Evolutionary conservation across 805 yeast species (phyloP).

Genomic region (Henningerozyma blattae): DNA sequence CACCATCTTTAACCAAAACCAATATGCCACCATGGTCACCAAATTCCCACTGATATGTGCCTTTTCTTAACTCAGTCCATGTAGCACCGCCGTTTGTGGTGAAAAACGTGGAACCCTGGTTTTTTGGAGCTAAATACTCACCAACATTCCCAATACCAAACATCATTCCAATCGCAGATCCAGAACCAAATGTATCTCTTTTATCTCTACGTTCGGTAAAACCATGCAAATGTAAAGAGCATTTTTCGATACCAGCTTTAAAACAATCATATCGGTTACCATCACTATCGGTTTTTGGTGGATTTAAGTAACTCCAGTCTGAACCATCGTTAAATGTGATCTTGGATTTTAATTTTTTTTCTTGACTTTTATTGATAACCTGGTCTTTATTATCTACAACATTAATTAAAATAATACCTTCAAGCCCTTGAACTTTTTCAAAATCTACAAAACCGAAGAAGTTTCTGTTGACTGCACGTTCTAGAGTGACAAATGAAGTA

Average conservation of each 20-base stretch:
- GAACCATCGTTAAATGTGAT: conserved; percentile 90
- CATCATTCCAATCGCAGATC: conserved; percentile 80
- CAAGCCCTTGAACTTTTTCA: conserved; percentile 71
- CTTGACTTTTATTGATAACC: conserved; percentile 27
- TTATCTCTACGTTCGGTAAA: conserved; percentile 77
- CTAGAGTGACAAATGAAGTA: conserved; percentile 62
- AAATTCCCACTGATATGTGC: conserved; percentile 82
- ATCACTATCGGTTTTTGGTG: conserved; percentile 55
- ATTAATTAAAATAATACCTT: conserved; percentile 74
- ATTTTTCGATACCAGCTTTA: conserved; percentile 39
- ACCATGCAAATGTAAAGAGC: conserved; percentile 81
- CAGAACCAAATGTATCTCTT: conserved; percentile 78
- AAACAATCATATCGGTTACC: conserved; percentile 47
- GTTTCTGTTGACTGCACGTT: conserved; percentile 66
- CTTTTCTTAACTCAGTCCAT: conserved; percentile 72
- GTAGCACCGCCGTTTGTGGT: conserved; percentile 85
- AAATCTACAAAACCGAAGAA: conserved; percentile 71
- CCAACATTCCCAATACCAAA: conserved; percentile 95
- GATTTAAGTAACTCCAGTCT: conserved; percentile 60
- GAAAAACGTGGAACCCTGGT: conserved; percentile 57
- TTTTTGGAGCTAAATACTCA: conserved; percentile 32
- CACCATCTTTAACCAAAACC: conserved; percentile 52
- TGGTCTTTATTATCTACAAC: conserved; percentile 45
- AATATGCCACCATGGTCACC: conserved; percentile 91
- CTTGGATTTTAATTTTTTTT: conserved; percentile 53